Evolutionary conservation across 2,329 filamentous ascomycete species (phyloP).

Genomic region (Neurospora crassa): DNA sequence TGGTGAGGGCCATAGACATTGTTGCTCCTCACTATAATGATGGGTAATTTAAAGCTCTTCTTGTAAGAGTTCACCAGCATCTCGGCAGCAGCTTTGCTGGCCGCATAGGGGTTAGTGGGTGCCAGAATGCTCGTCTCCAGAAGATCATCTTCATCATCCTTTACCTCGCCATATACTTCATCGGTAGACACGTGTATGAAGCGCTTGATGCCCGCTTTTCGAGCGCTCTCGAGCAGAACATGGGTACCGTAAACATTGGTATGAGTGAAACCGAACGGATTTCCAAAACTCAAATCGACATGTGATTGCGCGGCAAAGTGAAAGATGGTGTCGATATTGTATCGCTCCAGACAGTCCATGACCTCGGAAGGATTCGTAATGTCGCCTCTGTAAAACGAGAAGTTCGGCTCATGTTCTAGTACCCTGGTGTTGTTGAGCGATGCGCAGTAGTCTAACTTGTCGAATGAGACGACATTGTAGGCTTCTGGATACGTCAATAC

Average conservation of each 20-base stretch:
- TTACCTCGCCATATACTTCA: constrained; percentile 76
- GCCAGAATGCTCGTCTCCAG: constrained; percentile 65
- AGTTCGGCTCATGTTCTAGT: constrained; percentile 60
- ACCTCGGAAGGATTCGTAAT: constrained; percentile 64
- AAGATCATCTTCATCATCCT: constrained; percentile 60
- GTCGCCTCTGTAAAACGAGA: constrained; percentile 71
- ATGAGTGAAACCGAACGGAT: constrained; percentile 71
- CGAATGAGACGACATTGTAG: constrained; percentile 75
- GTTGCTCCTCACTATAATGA: constrained; percentile 72
- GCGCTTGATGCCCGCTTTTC: constrained; percentile 58
- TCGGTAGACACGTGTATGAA: constrained; percentile 81
- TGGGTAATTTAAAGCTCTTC: constrained; percentile 72
- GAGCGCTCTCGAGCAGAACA: constrained; percentile 67
- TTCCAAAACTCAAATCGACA: constrained; percentile 73
- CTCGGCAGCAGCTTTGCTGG: constrained; percentile 72
- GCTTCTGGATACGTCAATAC: constrained; percentile 60
- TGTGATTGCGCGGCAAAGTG: constrained; percentile 83
- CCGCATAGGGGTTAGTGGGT: constrained; percentile 75
- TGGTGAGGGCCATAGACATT: constrained; percentile 82
- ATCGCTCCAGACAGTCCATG: constrained; percentile 57
- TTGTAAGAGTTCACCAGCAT: constrained; percentile 83
- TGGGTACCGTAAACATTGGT: constrained; percentile 82
- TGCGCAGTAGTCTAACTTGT: constrained; percentile 77
- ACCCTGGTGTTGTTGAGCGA: constrained; percentile 69
- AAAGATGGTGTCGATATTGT: constrained; percentile 70